These are phyloP conservation scores for Penicillium coffeae DNA, from an alignment of 495 filamentous ascomycete genomes.

Conservation along the genomic window DNA sequence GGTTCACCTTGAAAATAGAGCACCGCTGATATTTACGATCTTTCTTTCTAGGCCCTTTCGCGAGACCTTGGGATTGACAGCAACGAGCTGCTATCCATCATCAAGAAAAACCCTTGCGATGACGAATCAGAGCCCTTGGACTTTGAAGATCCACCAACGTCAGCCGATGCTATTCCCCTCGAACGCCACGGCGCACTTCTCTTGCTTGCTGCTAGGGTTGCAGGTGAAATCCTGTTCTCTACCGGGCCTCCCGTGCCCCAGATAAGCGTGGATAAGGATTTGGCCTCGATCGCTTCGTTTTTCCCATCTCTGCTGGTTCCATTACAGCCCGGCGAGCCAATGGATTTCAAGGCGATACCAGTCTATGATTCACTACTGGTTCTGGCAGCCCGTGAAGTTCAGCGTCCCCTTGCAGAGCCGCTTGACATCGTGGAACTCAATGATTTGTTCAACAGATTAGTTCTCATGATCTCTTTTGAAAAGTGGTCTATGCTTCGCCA, in stretches of 20 bases:
- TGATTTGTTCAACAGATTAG: slow-evolving; percentile 56
- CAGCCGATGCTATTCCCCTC: slow-evolving; percentile 63
- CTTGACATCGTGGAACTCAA: slow-evolving; percentile 31
- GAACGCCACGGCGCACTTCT: slow-evolving; percentile 67
- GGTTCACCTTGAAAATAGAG: neutral
- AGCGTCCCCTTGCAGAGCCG: slow-evolving; percentile 18
- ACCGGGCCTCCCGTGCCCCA: slow-evolving; percentile 23
- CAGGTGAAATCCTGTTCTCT: slow-evolving; percentile 33
- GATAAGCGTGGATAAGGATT: slow-evolving; percentile 61
- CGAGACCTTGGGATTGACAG: slow-evolving; percentile 60
- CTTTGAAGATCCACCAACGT: slow-evolving; percentile 41
- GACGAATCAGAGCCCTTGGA: slow-evolving; percentile 38
- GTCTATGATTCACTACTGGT: slow-evolving; percentile 40
- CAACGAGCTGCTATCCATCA: slow-evolving; percentile 48
- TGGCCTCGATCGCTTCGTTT: slow-evolving; percentile 53
- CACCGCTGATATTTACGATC: neutral
- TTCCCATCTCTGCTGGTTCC: slow-evolving; percentile 27
- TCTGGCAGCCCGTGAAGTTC: slow-evolving; percentile 29
- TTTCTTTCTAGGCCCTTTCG: slow-evolving; percentile 57
- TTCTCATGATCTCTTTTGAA: slow-evolving; percentile 62
- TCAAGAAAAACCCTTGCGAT: slow-evolving; percentile 21
- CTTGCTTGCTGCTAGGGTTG: slow-evolving; percentile 52
- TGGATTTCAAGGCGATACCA: neutral
- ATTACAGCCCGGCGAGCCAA: neutral
- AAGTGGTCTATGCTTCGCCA: slow-evolving; percentile 68